Base-by-base conservation (phyloP, 2,329 filamentous ascomycete genomes). In the Penicillium sp. region DNA sequence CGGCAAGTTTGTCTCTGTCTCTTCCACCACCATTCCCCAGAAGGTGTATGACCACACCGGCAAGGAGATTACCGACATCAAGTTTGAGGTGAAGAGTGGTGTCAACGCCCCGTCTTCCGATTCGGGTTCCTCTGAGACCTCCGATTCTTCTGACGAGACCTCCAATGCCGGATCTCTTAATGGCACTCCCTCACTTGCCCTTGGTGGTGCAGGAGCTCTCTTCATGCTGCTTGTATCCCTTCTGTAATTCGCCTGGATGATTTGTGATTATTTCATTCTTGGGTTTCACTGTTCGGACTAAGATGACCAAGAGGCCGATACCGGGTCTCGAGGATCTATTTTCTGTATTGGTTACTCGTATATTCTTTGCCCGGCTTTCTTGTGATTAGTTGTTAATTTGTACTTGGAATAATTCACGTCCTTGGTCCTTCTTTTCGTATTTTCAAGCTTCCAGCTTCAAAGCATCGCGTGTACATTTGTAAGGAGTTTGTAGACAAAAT, bases 1-100 rank as follows among this genome's bases (percentile, higher is more conserved):
- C 14, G 88, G 88, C 65, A 84, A 87, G 50, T 70, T 96, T 51
- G 81, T 89, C 26, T 65, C 76, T 2, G 82, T 91, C 48, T 79
- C 75, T 18, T 73, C 81, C 55, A 86, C 81, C 22, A 76, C 75
- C 31, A 82, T 89, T 53, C 77, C 78, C 24, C 76, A 82, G 61
- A 78, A 76, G 3, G 82, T 96, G 14, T 82, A 81, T 64, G 77
- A 78, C 43, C 76, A 75, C 63, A 79, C 79, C 43, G 85, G 85
- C 50, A 73, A 74, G 61, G 73, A 83, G 60, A 82, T 96, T 65
- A 78, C 81, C 48, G 81, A 84, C 63, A 82, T 90, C 62, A 80
- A 80, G 35, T 84, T 91, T 64, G 82, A 75, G 50, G 72, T 79
- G 13, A 69, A 85, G 49, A 60, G 74, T 10, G 74, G 79, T 46